A percentile compares a stretch with the other conserved stretches of the same genome.
phyloP scores from a whole-genome alignment of 1,139 yeast species.

The Saccharomycopsis phalli region DNA sequence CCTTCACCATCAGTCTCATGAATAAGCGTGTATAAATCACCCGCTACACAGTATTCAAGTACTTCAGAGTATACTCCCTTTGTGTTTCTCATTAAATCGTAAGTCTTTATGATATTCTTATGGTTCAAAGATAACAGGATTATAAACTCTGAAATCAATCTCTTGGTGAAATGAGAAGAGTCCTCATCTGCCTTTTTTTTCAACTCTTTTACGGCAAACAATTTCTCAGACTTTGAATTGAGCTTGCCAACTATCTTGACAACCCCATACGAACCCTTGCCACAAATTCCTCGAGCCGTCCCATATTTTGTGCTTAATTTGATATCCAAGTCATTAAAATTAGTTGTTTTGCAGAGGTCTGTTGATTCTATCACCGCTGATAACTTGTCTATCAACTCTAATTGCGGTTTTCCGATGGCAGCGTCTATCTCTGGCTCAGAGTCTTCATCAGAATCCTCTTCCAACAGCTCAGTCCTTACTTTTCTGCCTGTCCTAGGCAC shows the following conservation, averaged over 20 bases:
- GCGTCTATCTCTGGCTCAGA: constrained; percentile 19
- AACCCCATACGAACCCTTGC: constrained; percentile 80
- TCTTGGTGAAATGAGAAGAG: constrained; percentile 51
- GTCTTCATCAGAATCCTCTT: constrained; percentile 12
- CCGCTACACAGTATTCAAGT: constrained; percentile 95
- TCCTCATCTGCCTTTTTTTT: constrained; percentile 48
- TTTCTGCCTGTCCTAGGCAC: background rate
- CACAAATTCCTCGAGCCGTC: constrained; percentile 68
- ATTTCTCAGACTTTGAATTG: constrained; percentile 36
- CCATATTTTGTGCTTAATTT: constrained; percentile 47
- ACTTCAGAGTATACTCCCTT: constrained; percentile 93
- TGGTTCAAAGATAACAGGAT: constrained; percentile 75
- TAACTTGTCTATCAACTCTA: constrained; percentile 16
- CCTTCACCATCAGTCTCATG: constrained; percentile 64
- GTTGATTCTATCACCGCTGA: constrained; percentile 6
- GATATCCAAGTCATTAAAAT: constrained; percentile 14
- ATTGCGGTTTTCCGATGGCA: constrained; percentile 18
- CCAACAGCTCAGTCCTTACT: background rate
- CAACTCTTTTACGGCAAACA: constrained; percentile 82
- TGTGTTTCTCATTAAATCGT: constrained; percentile 81
- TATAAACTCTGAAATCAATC: constrained; percentile 79
- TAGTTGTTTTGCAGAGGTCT: background rate
- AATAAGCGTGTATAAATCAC: constrained; percentile 82
- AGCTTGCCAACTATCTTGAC: constrained; percentile 63
- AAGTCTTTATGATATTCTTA: constrained; percentile 72